These are phyloP conservation scores for Hyphopichia khmerensis DNA, from an alignment of 1,139 yeast genomes.

Conservation along the genomic window DNA sequence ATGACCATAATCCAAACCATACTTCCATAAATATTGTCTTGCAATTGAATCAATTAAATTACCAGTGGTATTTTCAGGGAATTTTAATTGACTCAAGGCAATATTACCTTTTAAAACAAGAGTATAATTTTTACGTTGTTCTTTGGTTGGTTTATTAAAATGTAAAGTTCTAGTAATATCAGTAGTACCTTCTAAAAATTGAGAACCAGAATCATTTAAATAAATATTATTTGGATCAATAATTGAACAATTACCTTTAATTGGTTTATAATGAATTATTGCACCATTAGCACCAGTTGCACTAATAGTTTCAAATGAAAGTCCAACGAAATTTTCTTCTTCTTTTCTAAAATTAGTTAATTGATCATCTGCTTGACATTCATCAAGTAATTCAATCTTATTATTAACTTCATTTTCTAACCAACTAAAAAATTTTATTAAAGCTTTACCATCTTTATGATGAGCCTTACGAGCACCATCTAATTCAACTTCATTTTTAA, in stretches of 20 bases:
- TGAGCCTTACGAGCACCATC: constrained; percentile 78
- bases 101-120: constrained; percentile 90
- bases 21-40: constrained; percentile 82
- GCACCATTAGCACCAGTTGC: constrained; percentile 95
- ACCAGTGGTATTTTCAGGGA: constrained; percentile 90
- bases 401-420: constrained; percentile 61
- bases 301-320: constrained; percentile 89
- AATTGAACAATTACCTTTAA: constrained; percentile 53
- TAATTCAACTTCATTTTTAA: constrained; percentile 74
- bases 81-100: constrained; percentile 70
- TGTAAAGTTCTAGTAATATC: constrained; percentile 94
- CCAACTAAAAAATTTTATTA: constrained; percentile 83
- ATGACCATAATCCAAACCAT: constrained; percentile 89
- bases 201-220: constrained; percentile 91
- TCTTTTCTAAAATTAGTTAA: constrained; percentile 61
- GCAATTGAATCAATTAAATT: constrained; percentile 82
- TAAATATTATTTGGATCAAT: constrained; percentile 79
- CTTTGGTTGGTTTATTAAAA: constrained; percentile 64
- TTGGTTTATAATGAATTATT: constrained; percentile 83
- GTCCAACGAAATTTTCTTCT: constrained; percentile 68
- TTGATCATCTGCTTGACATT: constrained; percentile 74
- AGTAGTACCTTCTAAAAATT: constrained; percentile 92
- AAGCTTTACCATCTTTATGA: constrained; percentile 82
- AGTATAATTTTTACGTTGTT: constrained; percentile 77
- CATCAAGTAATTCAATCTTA: constrained; percentile 66